These are phyloP conservation scores for Clonostachys rosea DNA, from an alignment of 2,329 filamentous ascomycete species.

Conservation along the genomic window DNA sequence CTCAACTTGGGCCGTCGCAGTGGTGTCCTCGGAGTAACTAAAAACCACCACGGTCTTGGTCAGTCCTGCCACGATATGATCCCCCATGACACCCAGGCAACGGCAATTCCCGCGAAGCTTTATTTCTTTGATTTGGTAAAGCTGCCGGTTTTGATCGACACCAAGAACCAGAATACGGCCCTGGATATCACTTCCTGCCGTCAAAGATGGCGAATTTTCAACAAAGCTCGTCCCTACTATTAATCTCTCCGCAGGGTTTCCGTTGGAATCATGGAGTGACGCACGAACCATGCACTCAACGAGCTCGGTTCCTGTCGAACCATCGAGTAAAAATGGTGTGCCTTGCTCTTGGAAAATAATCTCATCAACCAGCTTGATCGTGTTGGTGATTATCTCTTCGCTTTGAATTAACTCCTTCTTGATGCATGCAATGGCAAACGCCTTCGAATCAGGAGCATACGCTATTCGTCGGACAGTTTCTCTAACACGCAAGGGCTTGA, in stretches of 20 bases:
- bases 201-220: slow-evolving; percentile 25
- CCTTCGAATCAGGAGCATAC: slow-evolving; percentile 73
- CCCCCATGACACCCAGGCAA: slow-evolving; percentile 68
- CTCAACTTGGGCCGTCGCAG: slow-evolving; percentile 51
- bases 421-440: slow-evolving; percentile 85
- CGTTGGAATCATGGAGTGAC: slow-evolving; percentile 57
- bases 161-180: slow-evolving; percentile 85
- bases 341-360: slow-evolving; percentile 77
- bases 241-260: slow-evolving; percentile 67
- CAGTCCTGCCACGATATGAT: slow-evolving; percentile 80
- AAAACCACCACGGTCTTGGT: slow-evolving; percentile 75
- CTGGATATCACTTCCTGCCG: slow-evolving; percentile 32
- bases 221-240: slow-evolving; percentile 86
- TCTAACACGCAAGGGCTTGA: slow-evolving; percentile 71
- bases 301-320: slow-evolving; percentile 54
- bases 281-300: slow-evolving; percentile 81
- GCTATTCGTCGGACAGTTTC: slow-evolving; percentile 85
- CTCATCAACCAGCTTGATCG: slow-evolving; percentile 89
- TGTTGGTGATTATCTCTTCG: slow-evolving; percentile 71
- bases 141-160: slow-evolving; percentile 67
- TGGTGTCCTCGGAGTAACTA: slow-evolving; percentile 50
- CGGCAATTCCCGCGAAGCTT: slow-evolving; percentile 76
- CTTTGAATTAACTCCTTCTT: slow-evolving; percentile 66
- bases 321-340: slow-evolving; percentile 57
- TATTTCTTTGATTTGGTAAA: slow-evolving; percentile 67